Evolutionary conservation across 1,139 yeast genomes (phyloP).

Genomic region (Lipomyces yarrowii): DNA sequence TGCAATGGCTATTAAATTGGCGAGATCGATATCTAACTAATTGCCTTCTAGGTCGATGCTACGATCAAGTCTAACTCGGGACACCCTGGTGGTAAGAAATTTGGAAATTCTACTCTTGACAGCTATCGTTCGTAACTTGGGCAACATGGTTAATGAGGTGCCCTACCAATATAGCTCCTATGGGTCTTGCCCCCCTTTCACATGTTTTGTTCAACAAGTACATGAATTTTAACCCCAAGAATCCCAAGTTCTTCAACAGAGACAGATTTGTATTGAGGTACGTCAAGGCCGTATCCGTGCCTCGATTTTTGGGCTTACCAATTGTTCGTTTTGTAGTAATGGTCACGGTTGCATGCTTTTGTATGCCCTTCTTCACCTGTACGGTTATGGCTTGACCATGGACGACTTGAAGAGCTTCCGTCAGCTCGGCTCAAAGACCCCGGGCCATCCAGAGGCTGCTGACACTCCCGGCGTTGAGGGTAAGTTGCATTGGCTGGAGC

Average conservation of each 20-base stretch:
- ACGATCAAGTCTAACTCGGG: slow-evolving; percentile 93
- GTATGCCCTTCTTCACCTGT: slow-evolving; percentile 82
- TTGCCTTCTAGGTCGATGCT: slow-evolving; percentile 60
- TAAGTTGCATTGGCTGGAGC: not conserved
- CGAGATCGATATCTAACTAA: not conserved
- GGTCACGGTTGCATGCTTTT: slow-evolving; percentile 96
- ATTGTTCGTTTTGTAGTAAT: slow-evolving; percentile 46
- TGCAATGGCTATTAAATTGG: not conserved
- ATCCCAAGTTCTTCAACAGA: slow-evolving; percentile 91
- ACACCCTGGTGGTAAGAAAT: slow-evolving; percentile 81
- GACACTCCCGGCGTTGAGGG: slow-evolving; percentile 84
- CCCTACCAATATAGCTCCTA: slow-evolving; percentile 57
- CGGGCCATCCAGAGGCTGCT: slow-evolving; percentile 94
- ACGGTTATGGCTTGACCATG: slow-evolving; percentile 78
- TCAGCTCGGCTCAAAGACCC: slow-evolving; percentile 87
- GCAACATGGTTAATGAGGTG: not conserved
- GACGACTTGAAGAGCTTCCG: slow-evolving; percentile 92
- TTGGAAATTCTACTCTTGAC: not conserved
- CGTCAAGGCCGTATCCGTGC: slow-evolving; percentile 39
- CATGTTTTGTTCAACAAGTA: slow-evolving; percentile 70
- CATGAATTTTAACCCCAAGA: slow-evolving; percentile 86
- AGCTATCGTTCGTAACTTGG: not conserved
- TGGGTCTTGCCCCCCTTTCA: slow-evolving; percentile 93
- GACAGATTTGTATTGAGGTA: slow-evolving; percentile 78
- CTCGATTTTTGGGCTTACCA: not conserved